These are phyloP conservation scores for Galerina marginata DNA, from an alignment of 768 basidiomycete genomes.

Conservation along the genomic window DNA sequence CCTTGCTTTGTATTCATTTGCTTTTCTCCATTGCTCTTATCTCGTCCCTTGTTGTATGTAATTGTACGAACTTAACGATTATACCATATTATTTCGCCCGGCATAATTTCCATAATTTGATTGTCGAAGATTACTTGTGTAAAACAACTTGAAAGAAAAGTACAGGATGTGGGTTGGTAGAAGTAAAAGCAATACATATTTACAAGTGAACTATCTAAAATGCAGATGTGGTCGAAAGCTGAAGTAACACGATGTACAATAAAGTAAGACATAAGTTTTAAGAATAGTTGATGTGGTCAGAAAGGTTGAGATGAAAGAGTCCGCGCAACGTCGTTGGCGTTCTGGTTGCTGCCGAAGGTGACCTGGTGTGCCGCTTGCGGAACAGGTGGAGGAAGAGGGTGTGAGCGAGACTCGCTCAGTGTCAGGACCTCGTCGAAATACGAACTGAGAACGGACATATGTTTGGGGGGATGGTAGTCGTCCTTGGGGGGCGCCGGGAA, in stretches of 20 bases:
- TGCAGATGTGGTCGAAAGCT: too few species aligned
- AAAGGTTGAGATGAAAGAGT: conserved; percentile 18
- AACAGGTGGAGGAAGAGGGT: conserved; percentile 3
- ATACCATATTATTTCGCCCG: conserved; percentile 12
- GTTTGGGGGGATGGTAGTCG: conserved; percentile 25
- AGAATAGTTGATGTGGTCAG: background rate
- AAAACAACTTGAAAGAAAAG: conserved; percentile 1
- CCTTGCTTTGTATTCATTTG: background rate
- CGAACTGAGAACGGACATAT: conserved; percentile 10
- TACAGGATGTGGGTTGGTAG: conserved; percentile 1
- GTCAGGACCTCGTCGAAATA: conserved; percentile 33
- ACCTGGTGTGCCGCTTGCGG: conserved; percentile 21
- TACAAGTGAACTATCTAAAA: conserved; percentile 11
- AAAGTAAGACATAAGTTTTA: conserved; percentile 1
- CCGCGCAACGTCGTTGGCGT: conserved; percentile 27
- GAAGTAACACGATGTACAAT: conserved; percentile 2
- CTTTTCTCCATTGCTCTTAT: conserved; percentile 3
- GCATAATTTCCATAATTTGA: background rate
- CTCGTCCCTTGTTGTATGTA: conserved; percentile 23
- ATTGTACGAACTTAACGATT: conserved; percentile 7
- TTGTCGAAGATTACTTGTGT: background rate
- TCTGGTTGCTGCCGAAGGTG: conserved; percentile 29
- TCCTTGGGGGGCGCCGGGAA: conserved; percentile 66
- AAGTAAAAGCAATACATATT: conserved; percentile 7
- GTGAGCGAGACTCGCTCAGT: conserved; percentile 8